Evolutionary conservation across 2,329 filamentous ascomycete species (phyloP).

Genomic region (Pseudocercospora musae): DNA sequence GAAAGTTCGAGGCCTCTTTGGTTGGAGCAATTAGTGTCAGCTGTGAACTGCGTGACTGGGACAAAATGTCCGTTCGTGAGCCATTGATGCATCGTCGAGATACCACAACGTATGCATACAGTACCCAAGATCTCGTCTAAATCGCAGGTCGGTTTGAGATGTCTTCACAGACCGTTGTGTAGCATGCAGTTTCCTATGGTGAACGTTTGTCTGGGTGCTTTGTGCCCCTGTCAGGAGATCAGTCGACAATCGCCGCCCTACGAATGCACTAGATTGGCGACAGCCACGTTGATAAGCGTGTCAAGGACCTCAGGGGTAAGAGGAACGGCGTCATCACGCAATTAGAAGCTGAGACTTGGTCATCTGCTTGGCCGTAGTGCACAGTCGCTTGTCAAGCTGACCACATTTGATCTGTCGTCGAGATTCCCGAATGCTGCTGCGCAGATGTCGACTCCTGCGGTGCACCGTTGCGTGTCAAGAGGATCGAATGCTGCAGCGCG

Average conservation of each 20-base stretch:
- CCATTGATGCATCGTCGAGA: background rate
- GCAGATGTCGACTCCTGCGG: background rate
- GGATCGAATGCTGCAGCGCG: background rate
- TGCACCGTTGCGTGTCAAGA: background rate
- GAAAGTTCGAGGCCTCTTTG: conserved; percentile 8
- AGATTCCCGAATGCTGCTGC: background rate
- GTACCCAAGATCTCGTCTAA: background rate
- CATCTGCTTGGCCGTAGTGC: background rate
- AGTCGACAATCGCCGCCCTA: background rate
- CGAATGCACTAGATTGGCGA: background rate
- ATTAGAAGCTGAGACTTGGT: background rate
- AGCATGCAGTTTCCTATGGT: background rate
- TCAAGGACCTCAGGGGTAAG: background rate
- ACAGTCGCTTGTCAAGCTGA: background rate
- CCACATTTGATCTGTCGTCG: background rate
- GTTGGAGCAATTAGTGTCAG: background rate
- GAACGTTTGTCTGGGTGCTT: background rate
- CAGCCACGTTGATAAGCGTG: background rate
- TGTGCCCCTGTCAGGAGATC: background rate
- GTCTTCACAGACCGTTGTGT: background rate
- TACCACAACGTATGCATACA: background rate
- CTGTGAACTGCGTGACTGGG: background rate
- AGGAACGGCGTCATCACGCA: background rate
- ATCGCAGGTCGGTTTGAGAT: background rate
- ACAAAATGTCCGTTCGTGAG: background rate